Percentiles rank a stretch among this genome's conserved stretches.
phyloP scores from a whole-genome alignment of 805 yeast species.

The Pichia deserticola region DNA sequence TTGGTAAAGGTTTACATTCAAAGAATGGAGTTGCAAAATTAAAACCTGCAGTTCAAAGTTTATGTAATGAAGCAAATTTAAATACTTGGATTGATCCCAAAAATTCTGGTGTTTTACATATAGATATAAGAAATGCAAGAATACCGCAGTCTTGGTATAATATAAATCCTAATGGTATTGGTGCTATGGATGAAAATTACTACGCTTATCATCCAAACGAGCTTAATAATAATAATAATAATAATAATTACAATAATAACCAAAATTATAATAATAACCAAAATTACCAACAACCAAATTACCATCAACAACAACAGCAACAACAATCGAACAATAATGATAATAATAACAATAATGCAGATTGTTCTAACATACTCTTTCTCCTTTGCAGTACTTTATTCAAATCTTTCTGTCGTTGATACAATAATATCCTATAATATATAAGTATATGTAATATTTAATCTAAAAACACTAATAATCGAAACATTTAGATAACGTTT shows the following conservation, averaged over 20 bases:
- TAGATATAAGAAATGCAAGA: conserved; percentile 48
- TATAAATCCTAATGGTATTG: conserved; percentile 25
- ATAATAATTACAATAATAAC: conserved; percentile 17
- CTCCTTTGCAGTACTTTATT: not conserved
- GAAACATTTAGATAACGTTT: no score
- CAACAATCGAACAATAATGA: conserved; percentile 21
- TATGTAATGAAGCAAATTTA: conserved; percentile 63
- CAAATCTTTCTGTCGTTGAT: conserved; percentile 1
- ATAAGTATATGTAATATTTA: no score
- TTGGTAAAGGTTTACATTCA: conserved; percentile 89
- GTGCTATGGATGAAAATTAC: conserved; percentile 26
- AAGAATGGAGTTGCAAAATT: conserved; percentile 74
- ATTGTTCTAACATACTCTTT: not conserved
- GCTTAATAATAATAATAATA: conserved; percentile 3
- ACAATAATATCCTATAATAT: no score
- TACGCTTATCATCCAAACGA: conserved; percentile 11
- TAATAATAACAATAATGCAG: conserved; percentile 16
- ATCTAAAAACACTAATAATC: not conserved
- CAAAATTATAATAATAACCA: conserved; percentile 22
- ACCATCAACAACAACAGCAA: conserved; percentile 21
- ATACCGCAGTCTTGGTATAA: conserved; percentile 34
- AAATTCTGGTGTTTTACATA: conserved; percentile 74
- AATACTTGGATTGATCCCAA: conserved; percentile 55
- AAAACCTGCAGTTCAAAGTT: conserved; percentile 79
- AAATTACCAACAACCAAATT: conserved; percentile 27